phyloP scores from a whole-genome alignment of 2,329 filamentous ascomycete species.

The Cladophialophora immunda region DNA sequence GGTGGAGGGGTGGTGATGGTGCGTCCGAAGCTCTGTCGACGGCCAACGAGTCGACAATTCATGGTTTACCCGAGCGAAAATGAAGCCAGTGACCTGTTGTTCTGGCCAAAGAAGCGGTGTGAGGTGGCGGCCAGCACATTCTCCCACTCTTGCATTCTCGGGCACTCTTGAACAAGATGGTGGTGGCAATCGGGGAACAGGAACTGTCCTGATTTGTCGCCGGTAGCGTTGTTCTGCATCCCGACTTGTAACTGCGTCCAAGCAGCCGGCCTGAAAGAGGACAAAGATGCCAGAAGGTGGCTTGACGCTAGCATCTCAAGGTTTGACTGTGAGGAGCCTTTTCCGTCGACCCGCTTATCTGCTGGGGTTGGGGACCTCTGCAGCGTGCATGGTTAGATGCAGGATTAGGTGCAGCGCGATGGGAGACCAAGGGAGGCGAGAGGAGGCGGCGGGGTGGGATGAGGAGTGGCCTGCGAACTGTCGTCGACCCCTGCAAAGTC shows the following conservation, averaged over 20 bases:
- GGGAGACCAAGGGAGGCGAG: neutral
- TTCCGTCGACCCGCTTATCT: neutral
- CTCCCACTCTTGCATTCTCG: neutral
- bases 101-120: constrained; percentile 7
- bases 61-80: neutral
- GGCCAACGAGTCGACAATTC: neutral
- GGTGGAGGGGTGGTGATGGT: neutral
- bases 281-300: neutral
- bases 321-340: neutral
- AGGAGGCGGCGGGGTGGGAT: neutral
- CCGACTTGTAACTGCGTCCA: neutral
- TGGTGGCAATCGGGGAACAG: neutral
- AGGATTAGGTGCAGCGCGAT: neutral
- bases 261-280: neutral
- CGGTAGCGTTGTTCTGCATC: neutral
- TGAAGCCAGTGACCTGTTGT: neutral
- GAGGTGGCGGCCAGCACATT: neutral
- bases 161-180: neutral
- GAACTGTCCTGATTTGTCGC: constrained; percentile 1
- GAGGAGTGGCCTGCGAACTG: neutral
- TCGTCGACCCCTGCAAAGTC: neutral
- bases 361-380: neutral
- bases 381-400: neutral
- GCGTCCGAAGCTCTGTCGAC: neutral
- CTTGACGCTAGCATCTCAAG: neutral